Evolutionary conservation across 2,329 filamentous ascomycete species (phyloP), one percentile per base, ranked within the genome.

Genomic region (Colletotrichum sidae): DNA sequence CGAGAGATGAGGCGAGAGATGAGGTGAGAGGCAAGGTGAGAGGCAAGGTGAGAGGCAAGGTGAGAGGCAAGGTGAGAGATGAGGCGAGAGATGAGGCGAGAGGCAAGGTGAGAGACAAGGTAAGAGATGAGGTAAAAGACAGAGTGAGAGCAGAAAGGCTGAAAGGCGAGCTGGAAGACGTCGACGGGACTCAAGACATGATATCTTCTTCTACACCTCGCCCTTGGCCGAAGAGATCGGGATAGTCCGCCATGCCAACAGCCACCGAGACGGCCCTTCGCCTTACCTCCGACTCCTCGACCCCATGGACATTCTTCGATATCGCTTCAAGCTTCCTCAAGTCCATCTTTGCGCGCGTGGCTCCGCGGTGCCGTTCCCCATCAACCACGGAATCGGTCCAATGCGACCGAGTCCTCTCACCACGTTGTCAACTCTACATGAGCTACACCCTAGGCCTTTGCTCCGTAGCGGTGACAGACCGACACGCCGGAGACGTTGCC

Each of bases 381-480:
- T 59, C 42, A 11, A 6, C 42, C 35, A 11, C 8, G 2, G 8
- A 0, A 1, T 6, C 11, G 10, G 34, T 35, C 60, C 60, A 64
- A 64, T 64, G 9, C 34, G 35, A 54, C 17, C 12, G 11, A 35
- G 42, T 33, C 7, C 15, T 50, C 37, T 15, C 42, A 37, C 35
- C 60, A 64, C 60, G 60, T 64, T 64, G 13, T 38, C 15, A 12
- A 13, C 4, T 6, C n/a, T 38, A 1, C 4, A 37, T 1, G 6
- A 11, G 10, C 12, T 33, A 17, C 44, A 4, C 37, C 33, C 15
- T 15, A 11, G n/a, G 33, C n/a, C 12, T 7, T 15, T 64, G 12
- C 55, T 8, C 50, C 8, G 35, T 25, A 44, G 55, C 55, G 60
- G 60, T 59, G 41, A 63, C 46, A 58, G 35, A 46, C 55, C 42